A percentile compares a stretch with the other conserved stretches of the same genome.
phyloP scores from a whole-genome alignment of 2,329 filamentous ascomycete species.

The Mariannaea elegans region DNA sequence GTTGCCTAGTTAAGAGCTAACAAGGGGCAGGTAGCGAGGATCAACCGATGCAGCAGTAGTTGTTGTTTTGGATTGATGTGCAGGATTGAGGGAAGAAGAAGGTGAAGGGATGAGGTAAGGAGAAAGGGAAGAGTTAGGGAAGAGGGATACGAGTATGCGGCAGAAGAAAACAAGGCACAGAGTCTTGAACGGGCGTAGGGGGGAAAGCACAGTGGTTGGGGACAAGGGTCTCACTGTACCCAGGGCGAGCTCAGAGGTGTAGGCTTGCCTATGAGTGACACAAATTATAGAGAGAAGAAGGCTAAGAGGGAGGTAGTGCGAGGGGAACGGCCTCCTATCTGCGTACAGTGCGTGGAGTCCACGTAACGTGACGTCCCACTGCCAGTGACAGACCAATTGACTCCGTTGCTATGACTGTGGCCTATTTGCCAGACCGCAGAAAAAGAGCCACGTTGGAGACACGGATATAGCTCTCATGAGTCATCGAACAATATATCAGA shows the following conservation, averaged over 20 bases:
- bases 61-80: not conserved
- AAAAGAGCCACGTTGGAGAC: too few species aligned
- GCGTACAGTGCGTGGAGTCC: not conserved
- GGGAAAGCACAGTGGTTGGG: not conserved
- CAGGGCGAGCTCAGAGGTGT: not conserved
- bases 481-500: not conserved
- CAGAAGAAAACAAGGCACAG: not conserved
- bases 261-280: slow-evolving; percentile 31
- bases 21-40: not conserved
- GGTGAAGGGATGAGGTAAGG: too few species aligned
- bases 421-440: too few species aligned
- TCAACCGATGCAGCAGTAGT: not conserved
- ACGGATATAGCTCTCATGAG: not conserved
- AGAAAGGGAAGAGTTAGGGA: not conserved
- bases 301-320: not conserved
- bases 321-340: not conserved
- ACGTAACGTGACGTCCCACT: not conserved
- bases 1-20: not conserved
- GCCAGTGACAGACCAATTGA: not conserved
- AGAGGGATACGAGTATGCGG: not conserved
- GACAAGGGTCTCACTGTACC: not conserved
- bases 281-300: slow-evolving; percentile 14
- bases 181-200: not conserved
- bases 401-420: too few species aligned
- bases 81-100: not conserved